These are phyloP conservation scores for Tetrahymena elliotti DNA, from an alignment of 73 alveolate genomes.

Conservation along the genomic window DNA sequence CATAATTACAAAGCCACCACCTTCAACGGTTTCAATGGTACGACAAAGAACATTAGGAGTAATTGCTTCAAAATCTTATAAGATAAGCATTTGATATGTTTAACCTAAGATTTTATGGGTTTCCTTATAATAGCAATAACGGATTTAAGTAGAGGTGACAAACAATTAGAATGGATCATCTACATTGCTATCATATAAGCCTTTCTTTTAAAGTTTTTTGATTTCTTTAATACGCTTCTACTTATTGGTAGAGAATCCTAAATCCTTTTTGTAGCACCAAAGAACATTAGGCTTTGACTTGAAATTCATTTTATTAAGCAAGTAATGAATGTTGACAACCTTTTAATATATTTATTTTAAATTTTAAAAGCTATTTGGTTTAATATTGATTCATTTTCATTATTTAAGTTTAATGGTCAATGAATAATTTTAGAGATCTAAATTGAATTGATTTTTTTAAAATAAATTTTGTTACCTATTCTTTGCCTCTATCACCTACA, in stretches of 20 bases:
- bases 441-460: background rate
- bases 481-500: slow-evolving; percentile 33
- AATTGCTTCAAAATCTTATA: slow-evolving; percentile 98
- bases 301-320: slow-evolving; percentile 76
- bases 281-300: slow-evolving; percentile 87
- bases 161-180: slow-evolving; percentile 98
- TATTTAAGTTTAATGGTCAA: too few relatives aligned
- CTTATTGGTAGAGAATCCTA: slow-evolving; percentile 96
- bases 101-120: slow-evolving; percentile 97
- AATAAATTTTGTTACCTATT: background rate
- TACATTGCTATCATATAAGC: slow-evolving; percentile 86
- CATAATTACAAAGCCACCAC: slow-evolving; percentile 92
- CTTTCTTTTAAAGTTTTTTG: slow-evolving; percentile 74
- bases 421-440: background rate
- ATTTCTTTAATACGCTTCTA: slow-evolving; percentile 95
- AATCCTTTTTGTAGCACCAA: slow-evolving; percentile 95
- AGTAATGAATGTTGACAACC: slow-evolving; percentile 93
- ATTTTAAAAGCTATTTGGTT: background rate
- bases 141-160: slow-evolving; percentile 90
- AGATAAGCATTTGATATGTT: slow-evolving; percentile 93
- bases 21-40: slow-evolving; percentile 96
- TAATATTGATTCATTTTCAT: background rate
- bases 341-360: slow-evolving; percentile 44
- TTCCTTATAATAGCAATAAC: slow-evolving; percentile 98
- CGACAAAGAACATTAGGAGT: slow-evolving; percentile 99